phyloP scores from a whole-genome alignment of 306 rosid genomes.

The Sechiopsis laciniata region DNA sequence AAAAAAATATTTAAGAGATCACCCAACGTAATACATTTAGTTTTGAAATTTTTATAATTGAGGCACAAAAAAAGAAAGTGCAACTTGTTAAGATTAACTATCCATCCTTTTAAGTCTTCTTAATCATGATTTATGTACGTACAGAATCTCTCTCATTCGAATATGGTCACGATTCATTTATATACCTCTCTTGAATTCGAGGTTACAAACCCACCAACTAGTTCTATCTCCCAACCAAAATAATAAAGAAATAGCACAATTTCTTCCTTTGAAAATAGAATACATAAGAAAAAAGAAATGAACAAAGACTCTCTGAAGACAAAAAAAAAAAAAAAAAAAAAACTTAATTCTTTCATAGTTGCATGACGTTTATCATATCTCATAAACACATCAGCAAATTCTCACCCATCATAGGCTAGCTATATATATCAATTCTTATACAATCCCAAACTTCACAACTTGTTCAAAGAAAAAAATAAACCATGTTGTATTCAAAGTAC shows the following conservation, averaged over 20 bases:
- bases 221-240: not conserved
- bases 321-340: not conserved
- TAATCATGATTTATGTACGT: too few relatives aligned
- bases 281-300: not conserved
- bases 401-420: not conserved
- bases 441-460: not conserved
- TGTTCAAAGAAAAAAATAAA: not conserved
- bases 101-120: too few relatives aligned
- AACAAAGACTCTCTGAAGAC: not conserved
- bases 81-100: too few relatives aligned
- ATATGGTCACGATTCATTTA: too few relatives aligned
- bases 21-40: too few relatives aligned
- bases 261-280: not conserved
- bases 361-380: conserved; percentile 3
- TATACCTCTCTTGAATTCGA: too few relatives aligned
- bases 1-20: too few relatives aligned
- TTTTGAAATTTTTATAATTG: too few relatives aligned
- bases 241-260: not conserved
- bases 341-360: not conserved
- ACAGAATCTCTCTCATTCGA: too few relatives aligned
- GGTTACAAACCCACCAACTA: too few relatives aligned
- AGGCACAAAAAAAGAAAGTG: too few relatives aligned
- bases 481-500: conserved; percentile 29
- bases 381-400: not conserved
- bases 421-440: not conserved